Evolutionary conservation across 1,284 basidiomycete genomes (phyloP).

Genomic region (Amylostereum areolatum): DNA sequence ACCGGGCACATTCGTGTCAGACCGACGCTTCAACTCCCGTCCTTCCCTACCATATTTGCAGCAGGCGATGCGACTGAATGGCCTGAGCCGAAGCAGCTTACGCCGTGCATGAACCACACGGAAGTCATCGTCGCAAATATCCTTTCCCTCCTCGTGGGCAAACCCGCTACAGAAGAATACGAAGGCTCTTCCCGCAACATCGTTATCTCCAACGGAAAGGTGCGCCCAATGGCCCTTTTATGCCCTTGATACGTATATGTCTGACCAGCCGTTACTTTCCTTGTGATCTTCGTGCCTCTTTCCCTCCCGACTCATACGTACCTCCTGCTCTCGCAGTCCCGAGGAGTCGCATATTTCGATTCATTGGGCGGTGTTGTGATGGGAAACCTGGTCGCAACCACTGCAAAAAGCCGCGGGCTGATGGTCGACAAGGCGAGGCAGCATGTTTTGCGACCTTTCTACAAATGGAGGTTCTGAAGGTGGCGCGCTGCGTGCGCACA

Average conservation of each 20-base stretch:
- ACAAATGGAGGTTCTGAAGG: no score
- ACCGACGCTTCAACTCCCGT: conserved; percentile 44
- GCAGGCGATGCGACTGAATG: conserved; percentile 55
- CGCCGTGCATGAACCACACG: conserved; percentile 40
- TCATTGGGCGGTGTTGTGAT: conserved; percentile 40
- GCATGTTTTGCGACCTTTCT: no score
- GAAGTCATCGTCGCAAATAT: conserved; percentile 41
- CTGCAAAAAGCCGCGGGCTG: conserved; percentile 13
- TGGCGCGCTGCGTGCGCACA: no score
- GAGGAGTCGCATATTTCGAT: conserved; percentile 39
- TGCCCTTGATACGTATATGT: no score
- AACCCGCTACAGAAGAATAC: conserved; percentile 34
- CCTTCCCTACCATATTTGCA: conserved; percentile 48
- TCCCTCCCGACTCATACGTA: no score
- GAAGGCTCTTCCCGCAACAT: conserved; percentile 48
- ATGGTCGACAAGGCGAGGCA: no score
- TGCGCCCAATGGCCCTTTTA: conserved; percentile 25
- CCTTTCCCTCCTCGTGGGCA: conserved; percentile 28
- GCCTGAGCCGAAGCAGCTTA: conserved; percentile 53
- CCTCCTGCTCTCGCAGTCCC: conserved; percentile 26
- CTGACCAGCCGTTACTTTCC: no score
- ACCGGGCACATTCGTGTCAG: conserved; percentile 41
- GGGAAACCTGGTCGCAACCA: conserved; percentile 19
- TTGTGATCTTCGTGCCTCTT: neutral
- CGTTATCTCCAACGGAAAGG: conserved; percentile 53